These are phyloP conservation scores for Paramarasmius palmivorus DNA, from an alignment of 1,284 basidiomycete genomes.

Conservation along the genomic window DNA sequence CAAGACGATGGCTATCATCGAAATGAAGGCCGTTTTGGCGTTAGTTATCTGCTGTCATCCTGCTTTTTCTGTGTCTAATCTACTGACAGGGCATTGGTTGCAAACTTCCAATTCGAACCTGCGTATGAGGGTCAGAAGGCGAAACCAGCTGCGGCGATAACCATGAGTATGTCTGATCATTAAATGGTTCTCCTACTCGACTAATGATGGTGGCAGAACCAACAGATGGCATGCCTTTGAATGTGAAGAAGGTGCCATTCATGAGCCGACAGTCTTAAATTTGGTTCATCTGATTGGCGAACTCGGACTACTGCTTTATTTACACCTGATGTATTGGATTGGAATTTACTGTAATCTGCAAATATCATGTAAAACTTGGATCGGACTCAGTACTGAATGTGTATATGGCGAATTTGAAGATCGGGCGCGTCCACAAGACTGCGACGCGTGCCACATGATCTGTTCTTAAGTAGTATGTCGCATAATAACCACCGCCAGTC, in stretches of 20 bases:
- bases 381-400: no score
- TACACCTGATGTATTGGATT: no score
- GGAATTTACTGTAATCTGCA: no score
- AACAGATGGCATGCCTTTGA: constrained; percentile 24
- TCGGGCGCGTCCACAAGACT: no score
- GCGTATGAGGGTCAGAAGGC: constrained; percentile 39
- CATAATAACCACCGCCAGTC: no score
- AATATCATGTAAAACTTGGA: no score
- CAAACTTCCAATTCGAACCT: constrained; percentile 43
- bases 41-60: constrained; percentile 23
- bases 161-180: constrained; percentile 37
- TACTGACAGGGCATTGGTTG: constrained; percentile 32
- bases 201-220: constrained; percentile 18
- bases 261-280: no score
- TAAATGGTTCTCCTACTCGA: background rate
- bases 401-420: no score
- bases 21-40: constrained; percentile 51
- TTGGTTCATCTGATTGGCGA: no score
- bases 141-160: constrained; percentile 38
- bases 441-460: no score
- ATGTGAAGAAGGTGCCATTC: constrained; percentile 13
- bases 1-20: constrained; percentile 51
- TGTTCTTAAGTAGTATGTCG: no score
- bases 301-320: no score
- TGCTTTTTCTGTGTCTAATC: background rate